phyloP scores from a whole-genome alignment of 345 rosid genomes.

The Brassica juncea region DNA sequence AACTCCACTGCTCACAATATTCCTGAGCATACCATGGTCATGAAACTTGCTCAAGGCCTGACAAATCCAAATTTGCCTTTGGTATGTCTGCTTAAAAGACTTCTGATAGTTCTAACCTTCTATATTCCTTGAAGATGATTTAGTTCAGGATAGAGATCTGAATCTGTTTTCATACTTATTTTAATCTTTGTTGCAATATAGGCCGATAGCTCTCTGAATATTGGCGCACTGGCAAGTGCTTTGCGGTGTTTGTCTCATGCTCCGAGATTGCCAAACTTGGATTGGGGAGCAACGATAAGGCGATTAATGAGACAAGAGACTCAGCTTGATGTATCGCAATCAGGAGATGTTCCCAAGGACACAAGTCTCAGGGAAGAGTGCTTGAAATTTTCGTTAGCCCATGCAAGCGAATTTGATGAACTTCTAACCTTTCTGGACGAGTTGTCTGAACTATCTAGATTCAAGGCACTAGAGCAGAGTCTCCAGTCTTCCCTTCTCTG shows the following conservation, averaged over 20 bases:
- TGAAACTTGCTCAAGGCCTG: conserved; percentile 70
- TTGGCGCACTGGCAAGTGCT: conserved; percentile 49
- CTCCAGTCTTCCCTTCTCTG: conserved; percentile 65
- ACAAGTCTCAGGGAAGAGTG: conserved; percentile 70
- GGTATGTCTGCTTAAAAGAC: conserved; percentile 47
- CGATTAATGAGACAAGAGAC: conserved; percentile 82
- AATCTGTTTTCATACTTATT: conserved; percentile 14
- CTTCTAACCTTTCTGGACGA: conserved; percentile 77
- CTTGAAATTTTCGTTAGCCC: conserved; percentile 63
- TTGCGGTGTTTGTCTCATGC: conserved; percentile 79
- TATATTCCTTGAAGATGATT: conserved; percentile 8
- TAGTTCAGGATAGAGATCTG: conserved; percentile 8
- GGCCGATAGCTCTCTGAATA: conserved; percentile 42
- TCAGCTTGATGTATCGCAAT: conserved; percentile 40
- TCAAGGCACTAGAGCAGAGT: conserved; percentile 63
- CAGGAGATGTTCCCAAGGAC: conserved; percentile 45
- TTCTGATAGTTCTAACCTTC: conserved; percentile 15
- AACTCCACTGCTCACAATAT: conserved; percentile 54
- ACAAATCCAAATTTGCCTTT: conserved; percentile 46
- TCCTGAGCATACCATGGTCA: conserved; percentile 63
- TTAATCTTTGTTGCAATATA: conserved; percentile 38
- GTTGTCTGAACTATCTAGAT: conserved; percentile 73
- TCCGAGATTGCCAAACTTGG: conserved; percentile 77
- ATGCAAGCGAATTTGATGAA: conserved; percentile 64
- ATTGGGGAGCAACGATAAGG: conserved; percentile 81